Percentiles rank a stretch among this genome's conserved stretches.
phyloP scores from a whole-genome alignment of 805 yeast genomes.

The Starmerella sirachaensis region DNA sequence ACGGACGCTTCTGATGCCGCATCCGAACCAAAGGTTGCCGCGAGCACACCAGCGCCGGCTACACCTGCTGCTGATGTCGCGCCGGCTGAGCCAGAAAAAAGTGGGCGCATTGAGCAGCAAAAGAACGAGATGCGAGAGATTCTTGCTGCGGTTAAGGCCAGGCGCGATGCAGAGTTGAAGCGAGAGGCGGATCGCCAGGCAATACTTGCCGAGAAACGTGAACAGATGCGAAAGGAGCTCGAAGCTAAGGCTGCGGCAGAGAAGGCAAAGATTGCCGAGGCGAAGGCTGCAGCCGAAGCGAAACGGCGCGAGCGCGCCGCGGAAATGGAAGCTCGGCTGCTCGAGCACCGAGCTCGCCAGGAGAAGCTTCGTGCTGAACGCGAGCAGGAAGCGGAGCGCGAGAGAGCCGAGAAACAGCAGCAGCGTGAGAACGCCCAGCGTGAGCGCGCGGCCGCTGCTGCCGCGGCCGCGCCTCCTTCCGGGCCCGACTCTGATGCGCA shows the following conservation, averaged over 20 bases:
- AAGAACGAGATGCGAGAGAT: slow-evolving; percentile 27
- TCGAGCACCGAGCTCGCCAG: slow-evolving; percentile 1
- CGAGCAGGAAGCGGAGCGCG: slow-evolving; percentile 3
- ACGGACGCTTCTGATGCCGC: neutral
- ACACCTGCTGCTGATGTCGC: neutral
- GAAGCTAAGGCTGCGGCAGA: slow-evolving; percentile 4
- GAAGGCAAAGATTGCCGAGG: slow-evolving; percentile 2
- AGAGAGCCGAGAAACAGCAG: slow-evolving; percentile 1
- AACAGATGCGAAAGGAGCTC: slow-evolving; percentile 6
- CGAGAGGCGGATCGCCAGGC: slow-evolving; percentile 11
- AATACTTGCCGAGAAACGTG: slow-evolving; percentile 6
- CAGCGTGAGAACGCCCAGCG: slow-evolving; percentile 6
- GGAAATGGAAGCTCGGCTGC: too few relatives aligned
- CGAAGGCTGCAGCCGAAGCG: slow-evolving; percentile 1
- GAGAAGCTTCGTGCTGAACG: slow-evolving; percentile 3
- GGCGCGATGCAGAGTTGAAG: slow-evolving; percentile 14
- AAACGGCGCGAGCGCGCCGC: slow-evolving; percentile 7
- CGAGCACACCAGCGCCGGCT: neutral
- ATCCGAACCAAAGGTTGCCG: neutral
- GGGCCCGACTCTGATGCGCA: slow-evolving; percentile 1
- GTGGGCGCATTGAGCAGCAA: slow-evolving; percentile 24
- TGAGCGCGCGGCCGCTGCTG: neutral
- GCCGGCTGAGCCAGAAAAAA: slow-evolving; percentile 2
- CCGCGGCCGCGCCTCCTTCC: slow-evolving; percentile 1
- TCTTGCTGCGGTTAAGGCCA: slow-evolving; percentile 22